Percentiles rank a stretch among this genome's conserved stretches.
phyloP scores from a whole-genome alignment of 495 filamentous ascomycete species.

The Chaetomidium leptoderma region DNA sequence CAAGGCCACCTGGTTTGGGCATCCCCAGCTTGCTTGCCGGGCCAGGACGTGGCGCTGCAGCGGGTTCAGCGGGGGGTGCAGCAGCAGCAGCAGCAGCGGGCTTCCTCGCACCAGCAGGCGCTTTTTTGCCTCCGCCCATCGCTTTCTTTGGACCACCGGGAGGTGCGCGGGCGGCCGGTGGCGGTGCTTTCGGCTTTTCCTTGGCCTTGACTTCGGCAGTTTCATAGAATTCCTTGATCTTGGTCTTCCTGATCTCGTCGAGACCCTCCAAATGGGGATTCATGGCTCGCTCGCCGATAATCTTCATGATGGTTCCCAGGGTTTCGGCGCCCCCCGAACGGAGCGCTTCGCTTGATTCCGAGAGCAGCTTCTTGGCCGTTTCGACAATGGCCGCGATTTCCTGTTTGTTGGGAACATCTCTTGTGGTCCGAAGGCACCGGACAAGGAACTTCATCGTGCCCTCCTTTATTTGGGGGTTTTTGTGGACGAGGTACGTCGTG shows the following conservation, averaged over 20 bases:
- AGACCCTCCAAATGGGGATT: constrained; percentile 88
- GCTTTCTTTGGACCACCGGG: constrained; percentile 48
- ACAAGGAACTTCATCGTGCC: constrained; percentile 89
- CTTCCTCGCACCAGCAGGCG: constrained; percentile 33
- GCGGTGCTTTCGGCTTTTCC: constrained; percentile 85
- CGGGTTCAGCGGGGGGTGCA: constrained; percentile 41
- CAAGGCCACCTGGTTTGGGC: constrained; percentile 64
- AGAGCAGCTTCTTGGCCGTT: constrained; percentile 76
- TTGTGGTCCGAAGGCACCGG: constrained; percentile 77
- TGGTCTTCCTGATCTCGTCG: constrained; percentile 92
- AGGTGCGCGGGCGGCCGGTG: constrained; percentile 55
- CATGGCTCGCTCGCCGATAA: constrained; percentile 97
- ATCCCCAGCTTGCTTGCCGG: constrained; percentile 59
- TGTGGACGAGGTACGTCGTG: constrained; percentile 77
- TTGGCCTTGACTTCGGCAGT: constrained; percentile 94
- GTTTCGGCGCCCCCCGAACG: constrained; percentile 86
- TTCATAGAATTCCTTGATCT: constrained; percentile 93
- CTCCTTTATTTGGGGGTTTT: constrained; percentile 96
- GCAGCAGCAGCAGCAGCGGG: constrained; percentile 43
- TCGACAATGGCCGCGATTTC: constrained; percentile 85
- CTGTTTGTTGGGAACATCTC: constrained; percentile 73
- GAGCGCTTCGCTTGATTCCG: constrained; percentile 79
- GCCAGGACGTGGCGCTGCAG: constrained; percentile 56
- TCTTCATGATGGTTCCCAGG: constrained; percentile 96
- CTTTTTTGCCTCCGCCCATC: constrained; percentile 46